Base-by-base conservation (phyloP, 2,329 filamentous ascomycete genomes). In the Grosmannia penicillata region DNA sequence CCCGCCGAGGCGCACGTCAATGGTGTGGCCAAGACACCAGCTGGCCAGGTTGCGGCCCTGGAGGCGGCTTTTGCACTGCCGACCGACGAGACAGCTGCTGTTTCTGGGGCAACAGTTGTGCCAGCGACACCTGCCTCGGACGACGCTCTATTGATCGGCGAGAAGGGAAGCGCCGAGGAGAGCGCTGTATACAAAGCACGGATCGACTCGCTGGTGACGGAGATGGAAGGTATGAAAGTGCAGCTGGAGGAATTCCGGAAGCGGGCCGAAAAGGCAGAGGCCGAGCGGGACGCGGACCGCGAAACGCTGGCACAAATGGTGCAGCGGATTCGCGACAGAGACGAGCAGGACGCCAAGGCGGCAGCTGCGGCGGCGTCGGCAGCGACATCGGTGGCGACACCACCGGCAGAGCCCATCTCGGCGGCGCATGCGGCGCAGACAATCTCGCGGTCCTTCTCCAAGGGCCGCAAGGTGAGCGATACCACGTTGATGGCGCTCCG, bases 281-380 rank as follows among this genome's bases (percentile, higher is more conserved):
- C 71, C 8, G 86, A 94, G 49, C 73, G 79, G 33, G 75, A 79
- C 39, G 66, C 73, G 30, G 75, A 78, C 38, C 76, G 80, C 39
- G 78, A 81, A 55, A 80, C 79, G 2, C 61, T 98, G 32, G 78
- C 82, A 1, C 83, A 94, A 53, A 91, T 96, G 84, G 78, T 95
- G 11, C 68, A 83, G 49, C 78, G 80, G 47, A 80, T 95, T 40
- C 75, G 86, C 38, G 68, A 66, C 49, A 50, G 54, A 4, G 77
- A 86, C 48, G 75, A 77, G 48, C 72, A 72, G 47, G 67, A 63
- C 23, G 60, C 54, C 47, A 59, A 57, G 24, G 62, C 57, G n/a
- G 59, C 59, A 25, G 55, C 60, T 44, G 62, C 57, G 35, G 53
- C 54, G 3, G 55, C 18, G 61, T 60, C n/a, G 49, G 54, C 48